phyloP scores from a whole-genome alignment of 2,329 filamentous ascomycete species.

The Verticillium longisporum region DNA sequence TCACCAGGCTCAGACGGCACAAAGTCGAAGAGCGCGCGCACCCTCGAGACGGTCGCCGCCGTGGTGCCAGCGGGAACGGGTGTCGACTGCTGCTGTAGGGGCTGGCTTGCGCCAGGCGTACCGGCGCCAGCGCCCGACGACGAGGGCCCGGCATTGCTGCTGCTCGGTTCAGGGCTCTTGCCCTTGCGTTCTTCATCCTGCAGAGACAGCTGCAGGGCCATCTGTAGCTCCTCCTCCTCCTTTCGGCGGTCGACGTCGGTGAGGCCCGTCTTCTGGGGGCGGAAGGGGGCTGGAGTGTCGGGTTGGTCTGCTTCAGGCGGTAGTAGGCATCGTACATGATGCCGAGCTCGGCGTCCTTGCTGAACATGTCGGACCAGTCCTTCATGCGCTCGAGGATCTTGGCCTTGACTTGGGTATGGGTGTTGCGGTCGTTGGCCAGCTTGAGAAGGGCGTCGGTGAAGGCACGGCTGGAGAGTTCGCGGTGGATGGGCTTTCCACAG shows the following conservation, averaged over 20 bases:
- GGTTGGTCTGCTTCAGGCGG: conserved; percentile 77
- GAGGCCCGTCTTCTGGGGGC: conserved; percentile 87
- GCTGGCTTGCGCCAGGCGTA: conserved; percentile 18
- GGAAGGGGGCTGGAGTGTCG: conserved; percentile 82
- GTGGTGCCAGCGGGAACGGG: conserved; percentile 76
- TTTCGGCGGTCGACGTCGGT: conserved; percentile 86
- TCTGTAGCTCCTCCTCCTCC: conserved; percentile 95
- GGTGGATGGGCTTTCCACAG: conserved; percentile 79
- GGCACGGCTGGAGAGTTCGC: conserved; percentile 81
- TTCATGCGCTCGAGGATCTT: conserved; percentile 97
- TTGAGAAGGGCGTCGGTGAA: conserved; percentile 92
- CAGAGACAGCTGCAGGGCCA: conserved; percentile 86
- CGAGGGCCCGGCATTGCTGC: conserved; percentile 25
- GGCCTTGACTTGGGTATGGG: conserved; percentile 90
- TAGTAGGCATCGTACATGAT: conserved; percentile 97
- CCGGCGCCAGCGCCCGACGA: conserved; percentile 20
- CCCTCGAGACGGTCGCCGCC: conserved; percentile 90
- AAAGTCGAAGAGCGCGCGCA: conserved; percentile 91
- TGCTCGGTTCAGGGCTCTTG: conserved; percentile 29
- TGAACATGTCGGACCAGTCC: conserved; percentile 94
- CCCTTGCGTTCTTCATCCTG: conserved; percentile 72
- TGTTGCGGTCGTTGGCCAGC: conserved; percentile 89
- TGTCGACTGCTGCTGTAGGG: conserved; percentile 38
- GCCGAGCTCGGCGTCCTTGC: conserved; percentile 79
- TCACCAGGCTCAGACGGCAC: conserved; percentile 89